Evolutionary conservation across 2,329 filamentous ascomycete species (phyloP).

Genomic region (Fusarium compactum): DNA sequence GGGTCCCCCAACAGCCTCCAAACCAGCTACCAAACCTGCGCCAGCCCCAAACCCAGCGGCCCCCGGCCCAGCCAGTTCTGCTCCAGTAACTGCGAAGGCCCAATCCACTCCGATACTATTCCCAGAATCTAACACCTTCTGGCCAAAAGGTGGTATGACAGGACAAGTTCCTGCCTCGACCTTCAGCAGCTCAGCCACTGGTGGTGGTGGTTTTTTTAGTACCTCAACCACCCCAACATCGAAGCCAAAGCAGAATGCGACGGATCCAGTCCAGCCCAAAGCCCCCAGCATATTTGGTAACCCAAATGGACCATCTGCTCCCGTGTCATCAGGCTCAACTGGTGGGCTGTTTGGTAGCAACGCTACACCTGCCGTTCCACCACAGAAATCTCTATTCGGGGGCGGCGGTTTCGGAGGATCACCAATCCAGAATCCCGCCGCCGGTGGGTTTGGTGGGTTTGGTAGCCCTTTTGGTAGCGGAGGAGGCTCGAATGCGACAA

Average conservation of each 20-base stretch:
- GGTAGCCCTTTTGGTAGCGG: background rate
- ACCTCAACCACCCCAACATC: too few species aligned
- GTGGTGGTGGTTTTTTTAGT: too few species aligned
- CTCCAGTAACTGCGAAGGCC: background rate
- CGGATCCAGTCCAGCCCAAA: background rate
- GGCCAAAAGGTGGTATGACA: background rate
- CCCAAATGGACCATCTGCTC: background rate
- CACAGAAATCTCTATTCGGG: background rate
- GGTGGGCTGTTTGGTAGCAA: background rate
- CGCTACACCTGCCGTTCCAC: rapidly evolving
- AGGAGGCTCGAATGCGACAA: background rate
- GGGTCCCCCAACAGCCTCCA: background rate
- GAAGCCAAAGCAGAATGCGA: background rate
- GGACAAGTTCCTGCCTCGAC: background rate
- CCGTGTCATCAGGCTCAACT: background rate
- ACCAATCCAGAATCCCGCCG: background rate
- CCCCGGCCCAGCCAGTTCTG: background rate
- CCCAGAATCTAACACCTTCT: background rate
- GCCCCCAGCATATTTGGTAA: background rate
- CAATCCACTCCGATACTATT: background rate
- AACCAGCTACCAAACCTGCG: background rate
- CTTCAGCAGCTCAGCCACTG: background rate
- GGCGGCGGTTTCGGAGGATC: background rate
- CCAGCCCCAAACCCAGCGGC: background rate
- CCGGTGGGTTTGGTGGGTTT: background rate